phyloP scores from a whole-genome alignment of 1,284 basidiomycete species.

The Gymnopus androsaceus region DNA sequence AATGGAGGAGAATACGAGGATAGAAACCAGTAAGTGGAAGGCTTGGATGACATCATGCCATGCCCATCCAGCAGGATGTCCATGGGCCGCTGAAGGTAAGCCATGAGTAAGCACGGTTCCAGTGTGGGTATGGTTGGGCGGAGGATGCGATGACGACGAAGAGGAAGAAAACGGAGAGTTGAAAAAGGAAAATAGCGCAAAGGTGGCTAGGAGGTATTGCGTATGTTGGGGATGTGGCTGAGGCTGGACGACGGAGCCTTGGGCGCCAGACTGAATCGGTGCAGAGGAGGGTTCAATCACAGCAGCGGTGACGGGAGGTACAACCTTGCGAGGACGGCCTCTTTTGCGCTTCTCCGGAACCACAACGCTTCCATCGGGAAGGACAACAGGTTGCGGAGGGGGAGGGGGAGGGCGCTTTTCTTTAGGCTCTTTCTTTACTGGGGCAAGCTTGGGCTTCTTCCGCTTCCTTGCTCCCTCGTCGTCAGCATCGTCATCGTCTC shows the following conservation, averaged over 20 bases:
- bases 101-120: slow-evolving; percentile 39
- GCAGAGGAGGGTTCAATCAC: slow-evolving; percentile 16
- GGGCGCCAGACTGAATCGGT: slow-evolving; percentile 11
- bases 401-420: slow-evolving; percentile 33
- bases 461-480: slow-evolving; percentile 53
- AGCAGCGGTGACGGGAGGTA: slow-evolving; percentile 9
- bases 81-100: slow-evolving; percentile 19
- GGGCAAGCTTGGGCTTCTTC: slow-evolving; percentile 55
- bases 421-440: slow-evolving; percentile 30
- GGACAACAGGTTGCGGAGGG: slow-evolving; percentile 18
- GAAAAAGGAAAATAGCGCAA: slow-evolving; percentile 76
- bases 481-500: slow-evolving; percentile 55
- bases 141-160: slow-evolving; percentile 26
- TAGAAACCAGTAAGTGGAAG: slow-evolving; percentile 63
- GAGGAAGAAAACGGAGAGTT: slow-evolving; percentile 64
- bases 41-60: slow-evolving; percentile 55
- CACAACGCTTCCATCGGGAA: slow-evolving; percentile 21
- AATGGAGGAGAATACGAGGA: slow-evolving; percentile 60
- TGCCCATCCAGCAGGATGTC: slow-evolving; percentile 34
- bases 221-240: slow-evolving; percentile 39
- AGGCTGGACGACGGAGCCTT: slow-evolving; percentile 30
- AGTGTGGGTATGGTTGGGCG: slow-evolving; percentile 32
- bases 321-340: slow-evolving; percentile 67
- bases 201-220: slow-evolving; percentile 74
- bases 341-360: slow-evolving; percentile 77